Percentiles rank a stretch among this genome's conserved stretches.
phyloP scores from a whole-genome alignment of 441 rosid genomes.

The Breynia disticha region DNA sequence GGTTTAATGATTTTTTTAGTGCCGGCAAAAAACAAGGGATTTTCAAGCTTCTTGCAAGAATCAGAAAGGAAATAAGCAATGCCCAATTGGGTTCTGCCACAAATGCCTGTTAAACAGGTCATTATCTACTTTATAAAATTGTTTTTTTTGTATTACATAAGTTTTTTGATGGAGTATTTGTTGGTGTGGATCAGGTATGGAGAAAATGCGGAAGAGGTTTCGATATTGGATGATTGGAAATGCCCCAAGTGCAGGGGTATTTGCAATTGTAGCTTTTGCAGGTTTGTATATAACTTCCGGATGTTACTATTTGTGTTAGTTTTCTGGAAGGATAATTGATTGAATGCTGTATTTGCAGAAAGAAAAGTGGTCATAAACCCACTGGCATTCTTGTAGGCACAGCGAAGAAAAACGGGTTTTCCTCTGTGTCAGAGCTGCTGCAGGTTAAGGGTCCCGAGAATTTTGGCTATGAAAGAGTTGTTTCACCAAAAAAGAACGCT shows the following conservation, averaged over 20 bases:
- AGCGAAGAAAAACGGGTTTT: constrained; percentile 63
- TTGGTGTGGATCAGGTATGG: constrained; percentile 47
- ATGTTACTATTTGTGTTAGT: constrained; percentile 7
- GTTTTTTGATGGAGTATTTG: constrained; percentile 1
- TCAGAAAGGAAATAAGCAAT: constrained; percentile 33
- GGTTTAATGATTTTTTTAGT: constrained; percentile 29
- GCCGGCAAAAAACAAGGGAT: constrained; percentile 74
- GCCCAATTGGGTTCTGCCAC: constrained; percentile 48
- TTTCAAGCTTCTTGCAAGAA: constrained; percentile 48
- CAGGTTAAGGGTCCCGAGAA: constrained; percentile 33
- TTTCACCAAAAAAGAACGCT: constrained; percentile 19
- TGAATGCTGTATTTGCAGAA: constrained; percentile 30
- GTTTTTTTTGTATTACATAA: background rate
- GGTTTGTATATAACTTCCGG: constrained; percentile 29
- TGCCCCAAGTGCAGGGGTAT: constrained; percentile 84
- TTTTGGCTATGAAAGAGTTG: constrained; percentile 17
- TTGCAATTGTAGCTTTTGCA: constrained; percentile 85
- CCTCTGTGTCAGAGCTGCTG: constrained; percentile 66
- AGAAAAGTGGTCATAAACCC: constrained; percentile 66
- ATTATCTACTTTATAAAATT: background rate
- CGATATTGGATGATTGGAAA: constrained; percentile 38
- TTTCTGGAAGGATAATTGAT: constrained; percentile 1
- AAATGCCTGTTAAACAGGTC: constrained; percentile 73
- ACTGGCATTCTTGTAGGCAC: constrained; percentile 53
- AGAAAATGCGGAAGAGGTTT: constrained; percentile 62